Conservation (phyloP, 306 rosid genomes). For the Castanopsis chinensis region DNA sequence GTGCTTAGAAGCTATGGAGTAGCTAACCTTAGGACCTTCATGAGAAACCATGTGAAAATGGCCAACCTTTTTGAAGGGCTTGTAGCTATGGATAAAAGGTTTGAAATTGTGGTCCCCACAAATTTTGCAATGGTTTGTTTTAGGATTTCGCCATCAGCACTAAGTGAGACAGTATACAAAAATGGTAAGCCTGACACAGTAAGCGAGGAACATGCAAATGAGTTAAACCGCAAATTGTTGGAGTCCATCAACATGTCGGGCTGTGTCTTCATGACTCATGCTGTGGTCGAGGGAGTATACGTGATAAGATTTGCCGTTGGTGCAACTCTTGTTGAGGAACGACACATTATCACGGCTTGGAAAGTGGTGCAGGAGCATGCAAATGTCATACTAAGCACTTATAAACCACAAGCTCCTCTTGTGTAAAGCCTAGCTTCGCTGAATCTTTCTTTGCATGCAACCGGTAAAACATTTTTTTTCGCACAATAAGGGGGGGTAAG, state of each 20-base stretch:
- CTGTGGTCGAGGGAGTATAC: slow-evolving; percentile 32
- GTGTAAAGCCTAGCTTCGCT: not conserved
- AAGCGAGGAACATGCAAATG: not conserved
- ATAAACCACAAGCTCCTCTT: too few species aligned
- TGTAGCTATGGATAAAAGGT: slow-evolving; percentile 15
- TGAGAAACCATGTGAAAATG: slow-evolving; percentile 29
- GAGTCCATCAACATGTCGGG: slow-evolving; percentile 46
- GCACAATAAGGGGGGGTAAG: too few species aligned
- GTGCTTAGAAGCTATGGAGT: slow-evolving; percentile 29
- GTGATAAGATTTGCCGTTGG: slow-evolving; percentile 48
- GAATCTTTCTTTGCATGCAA: too few species aligned
- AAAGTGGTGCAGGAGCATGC: slow-evolving; percentile 45
- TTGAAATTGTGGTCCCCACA: slow-evolving; percentile 25
- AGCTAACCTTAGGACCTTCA: slow-evolving; percentile 6
- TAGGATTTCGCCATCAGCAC: not conserved
- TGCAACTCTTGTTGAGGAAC: slow-evolving; percentile 44
- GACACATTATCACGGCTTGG: slow-evolving; percentile 37
- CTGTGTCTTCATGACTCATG: slow-evolving; percentile 38
- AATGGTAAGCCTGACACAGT: too few species aligned
- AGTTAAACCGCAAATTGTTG: slow-evolving; percentile 29
- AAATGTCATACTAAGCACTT: not conserved
- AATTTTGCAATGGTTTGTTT: slow-evolving; percentile 31
- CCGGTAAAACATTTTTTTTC: too few species aligned
- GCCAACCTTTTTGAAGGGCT: slow-evolving; percentile 29
- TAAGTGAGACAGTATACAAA: not conserved